These are phyloP conservation scores for Agaricus subrufescens DNA, from an alignment of 768 basidiomycete genomes.

Conservation along the genomic window DNA sequence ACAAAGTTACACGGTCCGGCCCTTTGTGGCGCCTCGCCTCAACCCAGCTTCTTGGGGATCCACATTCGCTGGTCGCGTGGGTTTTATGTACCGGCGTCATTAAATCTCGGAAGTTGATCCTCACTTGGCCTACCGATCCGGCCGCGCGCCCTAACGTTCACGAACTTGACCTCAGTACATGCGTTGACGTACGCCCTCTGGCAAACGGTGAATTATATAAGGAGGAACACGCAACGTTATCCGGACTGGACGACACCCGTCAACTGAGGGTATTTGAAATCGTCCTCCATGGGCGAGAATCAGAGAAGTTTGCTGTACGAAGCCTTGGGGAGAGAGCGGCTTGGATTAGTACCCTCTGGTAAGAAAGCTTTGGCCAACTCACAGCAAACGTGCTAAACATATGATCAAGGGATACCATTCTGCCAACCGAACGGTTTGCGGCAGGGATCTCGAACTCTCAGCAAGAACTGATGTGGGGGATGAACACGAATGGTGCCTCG, in stretches of 20 bases:
- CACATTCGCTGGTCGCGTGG: background rate
- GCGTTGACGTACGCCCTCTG: constrained; percentile 63
- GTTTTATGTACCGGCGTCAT: constrained; percentile 10
- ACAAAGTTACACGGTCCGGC: background rate
- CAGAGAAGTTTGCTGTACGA: constrained; percentile 58
- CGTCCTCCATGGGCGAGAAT: constrained; percentile 45
- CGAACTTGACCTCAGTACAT: constrained; percentile 44
- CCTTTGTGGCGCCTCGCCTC: background rate
- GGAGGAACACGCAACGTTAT: constrained; percentile 42
- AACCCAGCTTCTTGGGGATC: background rate
- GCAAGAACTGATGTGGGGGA: background rate
- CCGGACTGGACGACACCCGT: constrained; percentile 23
- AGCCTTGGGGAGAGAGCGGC: constrained; percentile 60
- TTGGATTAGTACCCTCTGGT: constrained; percentile 79
- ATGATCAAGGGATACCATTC: constrained; percentile 50
- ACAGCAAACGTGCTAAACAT: background rate
- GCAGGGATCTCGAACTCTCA: background rate
- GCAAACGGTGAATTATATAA: constrained; percentile 32
- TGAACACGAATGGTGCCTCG: background rate
- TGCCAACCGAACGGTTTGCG: constrained; percentile 28
- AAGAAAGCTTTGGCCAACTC: constrained; percentile 15
- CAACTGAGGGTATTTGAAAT: constrained; percentile 61
- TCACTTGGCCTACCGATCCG: constrained; percentile 1
- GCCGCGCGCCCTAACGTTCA: constrained; percentile 29
- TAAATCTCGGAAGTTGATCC: constrained; percentile 10